These are phyloP conservation scores for Gracilaria gracilis DNA, from an alignment of 23 red algal species.

Conservation along the genomic window DNA sequence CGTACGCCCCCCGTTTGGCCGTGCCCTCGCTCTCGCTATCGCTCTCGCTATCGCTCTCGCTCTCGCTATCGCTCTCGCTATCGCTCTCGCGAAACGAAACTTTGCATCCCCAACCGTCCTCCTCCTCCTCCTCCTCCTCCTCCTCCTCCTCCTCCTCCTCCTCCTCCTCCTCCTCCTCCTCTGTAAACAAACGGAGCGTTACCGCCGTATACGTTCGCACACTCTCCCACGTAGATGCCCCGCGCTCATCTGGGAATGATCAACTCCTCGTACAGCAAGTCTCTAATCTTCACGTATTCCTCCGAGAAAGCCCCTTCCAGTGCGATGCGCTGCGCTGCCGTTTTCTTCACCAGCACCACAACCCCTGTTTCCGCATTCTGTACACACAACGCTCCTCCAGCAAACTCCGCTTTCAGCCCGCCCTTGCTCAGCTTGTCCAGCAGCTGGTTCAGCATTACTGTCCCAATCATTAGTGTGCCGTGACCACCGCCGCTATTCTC, in stretches of 20 bases:
- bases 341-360: slow-evolving; percentile 89
- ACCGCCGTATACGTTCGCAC: too few species aligned
- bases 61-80: too few species aligned
- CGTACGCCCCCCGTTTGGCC: too few species aligned
- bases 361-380: slow-evolving; percentile 79
- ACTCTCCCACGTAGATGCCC: too few species aligned
- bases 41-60: too few species aligned
- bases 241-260: slow-evolving; percentile 48
- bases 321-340: slow-evolving; percentile 63
- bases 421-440: slow-evolving; percentile 78
- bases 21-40: too few species aligned
- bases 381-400: slow-evolving; percentile 87
- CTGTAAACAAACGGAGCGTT: too few species aligned
- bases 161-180: too few species aligned
- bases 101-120: too few species aligned
- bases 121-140: too few species aligned
- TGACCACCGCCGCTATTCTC: slow-evolving; percentile 28
- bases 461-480: slow-evolving; percentile 89
- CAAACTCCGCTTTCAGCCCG: slow-evolving; percentile 85
- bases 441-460: slow-evolving; percentile 83
- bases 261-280: slow-evolving; percentile 87
- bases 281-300: slow-evolving; percentile 90
- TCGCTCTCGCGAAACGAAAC: too few species aligned
- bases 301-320: slow-evolving; percentile 86
- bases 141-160: too few species aligned